Conservation (phyloP, 306 rosid species). For the Trifolium repens region DNA sequence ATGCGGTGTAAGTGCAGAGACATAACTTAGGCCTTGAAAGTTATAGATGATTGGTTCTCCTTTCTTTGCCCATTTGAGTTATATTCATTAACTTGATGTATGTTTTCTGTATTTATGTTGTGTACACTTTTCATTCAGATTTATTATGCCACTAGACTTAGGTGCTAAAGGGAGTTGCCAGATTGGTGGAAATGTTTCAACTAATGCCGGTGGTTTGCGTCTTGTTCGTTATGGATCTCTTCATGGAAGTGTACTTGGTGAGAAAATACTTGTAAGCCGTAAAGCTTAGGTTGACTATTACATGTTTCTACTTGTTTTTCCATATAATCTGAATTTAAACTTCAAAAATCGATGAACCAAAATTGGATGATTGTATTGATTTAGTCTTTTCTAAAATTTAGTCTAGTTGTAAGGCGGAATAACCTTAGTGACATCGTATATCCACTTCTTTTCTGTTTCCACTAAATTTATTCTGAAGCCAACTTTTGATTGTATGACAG, state of each 20-base stretch:
- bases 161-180: slow-evolving; percentile 99
- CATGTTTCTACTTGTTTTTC: slow-evolving; percentile 37
- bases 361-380: slow-evolving; percentile 28
- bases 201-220: slow-evolving; percentile 98
- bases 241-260: slow-evolving; percentile 93
- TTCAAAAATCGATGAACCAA: slow-evolving; percentile 8
- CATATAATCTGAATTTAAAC: slow-evolving; percentile 26
- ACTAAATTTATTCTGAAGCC: slow-evolving; percentile 37
- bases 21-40: slow-evolving; percentile 32
- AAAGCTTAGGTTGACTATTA: slow-evolving; percentile 23
- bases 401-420: slow-evolving; percentile 35
- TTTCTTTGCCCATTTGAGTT: slow-evolving; percentile 35
- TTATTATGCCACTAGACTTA: slow-evolving; percentile 97
- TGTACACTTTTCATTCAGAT: slow-evolving; percentile 77
- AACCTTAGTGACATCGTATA: slow-evolving; percentile 27
- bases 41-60: slow-evolving; percentile 30
- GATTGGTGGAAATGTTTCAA: slow-evolving; percentile 96
- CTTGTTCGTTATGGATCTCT: slow-evolving; percentile 95
- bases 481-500: slow-evolving; percentile 52
- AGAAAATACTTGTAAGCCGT: slow-evolving; percentile 36
- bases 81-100: slow-evolving; percentile 24
- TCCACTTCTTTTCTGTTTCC: slow-evolving; percentile 35
- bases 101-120: slow-evolving; percentile 45
- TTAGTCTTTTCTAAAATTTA: slow-evolving; percentile 31
- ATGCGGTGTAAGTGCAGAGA: slow-evolving; percentile 9